A percentile compares a stretch with the other conserved stretches of the same genome.
Conservation (phyloP, 1,139 yeast genomes). For the Nakaseomyces kungkrabaensis region DNA sequence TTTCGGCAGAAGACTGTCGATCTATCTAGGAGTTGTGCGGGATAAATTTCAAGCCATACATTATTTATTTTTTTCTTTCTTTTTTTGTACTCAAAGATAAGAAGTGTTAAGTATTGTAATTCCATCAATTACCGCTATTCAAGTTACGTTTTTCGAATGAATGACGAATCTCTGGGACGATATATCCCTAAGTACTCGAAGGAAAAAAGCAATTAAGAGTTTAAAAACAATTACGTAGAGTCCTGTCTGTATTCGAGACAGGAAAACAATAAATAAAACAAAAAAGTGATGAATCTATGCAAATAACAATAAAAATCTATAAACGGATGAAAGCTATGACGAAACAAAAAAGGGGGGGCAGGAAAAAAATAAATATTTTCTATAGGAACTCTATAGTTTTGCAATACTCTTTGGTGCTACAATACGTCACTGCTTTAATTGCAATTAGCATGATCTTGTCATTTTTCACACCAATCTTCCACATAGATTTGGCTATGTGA, state of each 20-base stretch:
- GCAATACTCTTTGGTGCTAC: constrained; percentile 18
- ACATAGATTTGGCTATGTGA: constrained; percentile 19
- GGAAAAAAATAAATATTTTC: background rate
- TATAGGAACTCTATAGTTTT: constrained; percentile 9
- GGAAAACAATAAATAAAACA: no score
- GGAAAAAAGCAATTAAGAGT: no score
- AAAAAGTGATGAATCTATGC: no score
- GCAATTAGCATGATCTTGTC: constrained; percentile 18
- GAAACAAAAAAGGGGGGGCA: no score
- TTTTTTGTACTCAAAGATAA: background rate
- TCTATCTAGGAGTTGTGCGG: background rate
- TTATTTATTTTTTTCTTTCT: background rate
- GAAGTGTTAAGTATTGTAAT: no score
- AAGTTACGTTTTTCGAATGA: no score
- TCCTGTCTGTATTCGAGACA: no score
- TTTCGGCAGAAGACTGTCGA: background rate
- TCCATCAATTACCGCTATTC: background rate
- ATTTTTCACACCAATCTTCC: constrained; percentile 19
- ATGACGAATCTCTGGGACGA: no score
- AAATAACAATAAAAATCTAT: no score
- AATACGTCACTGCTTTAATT: constrained; percentile 15
- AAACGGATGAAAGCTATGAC: no score
- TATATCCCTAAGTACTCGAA: no score
- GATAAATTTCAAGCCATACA: background rate
- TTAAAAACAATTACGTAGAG: no score